A percentile compares a stretch with the other conserved stretches of the same genome.
Evolutionary conservation across 2,329 filamentous ascomycete genomes (phyloP).

Genomic region (Apiospora malaysiana): DNA sequence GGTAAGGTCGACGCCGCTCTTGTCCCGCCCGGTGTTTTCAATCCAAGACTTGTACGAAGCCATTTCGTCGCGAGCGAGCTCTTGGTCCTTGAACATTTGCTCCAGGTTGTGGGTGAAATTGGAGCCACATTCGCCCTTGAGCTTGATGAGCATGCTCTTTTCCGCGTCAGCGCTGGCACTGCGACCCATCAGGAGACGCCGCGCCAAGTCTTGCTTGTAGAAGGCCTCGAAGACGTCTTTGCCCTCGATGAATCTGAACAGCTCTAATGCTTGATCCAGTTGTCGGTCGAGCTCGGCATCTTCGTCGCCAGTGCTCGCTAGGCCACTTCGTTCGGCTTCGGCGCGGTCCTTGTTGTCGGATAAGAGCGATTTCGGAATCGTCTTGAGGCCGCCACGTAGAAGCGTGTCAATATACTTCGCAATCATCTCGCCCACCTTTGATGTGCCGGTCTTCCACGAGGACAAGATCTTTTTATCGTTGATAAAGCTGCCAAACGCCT

Average conservation of each 20-base stretch:
- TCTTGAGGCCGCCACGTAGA: conserved; percentile 85
- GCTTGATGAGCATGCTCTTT: conserved; percentile 88
- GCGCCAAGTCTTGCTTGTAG: conserved; percentile 96
- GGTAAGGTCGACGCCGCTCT: conserved; percentile 70
- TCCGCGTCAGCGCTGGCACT: conserved; percentile 96
- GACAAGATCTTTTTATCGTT: conserved; percentile 80
- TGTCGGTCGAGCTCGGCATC: conserved; percentile 91
- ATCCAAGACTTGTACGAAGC: conserved; percentile 77
- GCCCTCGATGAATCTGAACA: conserved; percentile 96
- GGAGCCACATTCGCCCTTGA: conserved; percentile 92
- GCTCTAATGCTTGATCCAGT: conserved; percentile 87
- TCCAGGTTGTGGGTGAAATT: conserved; percentile 97
- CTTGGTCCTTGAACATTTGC: conserved; percentile 99
- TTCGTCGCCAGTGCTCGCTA: conserved; percentile 78
- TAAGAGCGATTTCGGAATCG: conserved; percentile 72
- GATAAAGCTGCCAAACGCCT: conserved; percentile 89
- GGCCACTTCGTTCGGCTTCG: conserved; percentile 64
- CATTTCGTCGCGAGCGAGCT: conserved; percentile 92
- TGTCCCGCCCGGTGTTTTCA: conserved; percentile 51
- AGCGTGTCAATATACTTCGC: conserved; percentile 95
- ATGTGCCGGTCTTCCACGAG: conserved; percentile 81
- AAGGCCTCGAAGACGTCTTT: conserved; percentile 99
- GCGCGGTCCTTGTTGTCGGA: conserved; percentile 65
- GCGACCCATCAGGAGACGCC: conserved; percentile 86
- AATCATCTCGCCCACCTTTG: conserved; percentile 98